These are phyloP conservation scores for Basidiobolus meristosporus DNA, from an alignment of 371 early-diverging fungal genomes.

Conservation along the genomic window DNA sequence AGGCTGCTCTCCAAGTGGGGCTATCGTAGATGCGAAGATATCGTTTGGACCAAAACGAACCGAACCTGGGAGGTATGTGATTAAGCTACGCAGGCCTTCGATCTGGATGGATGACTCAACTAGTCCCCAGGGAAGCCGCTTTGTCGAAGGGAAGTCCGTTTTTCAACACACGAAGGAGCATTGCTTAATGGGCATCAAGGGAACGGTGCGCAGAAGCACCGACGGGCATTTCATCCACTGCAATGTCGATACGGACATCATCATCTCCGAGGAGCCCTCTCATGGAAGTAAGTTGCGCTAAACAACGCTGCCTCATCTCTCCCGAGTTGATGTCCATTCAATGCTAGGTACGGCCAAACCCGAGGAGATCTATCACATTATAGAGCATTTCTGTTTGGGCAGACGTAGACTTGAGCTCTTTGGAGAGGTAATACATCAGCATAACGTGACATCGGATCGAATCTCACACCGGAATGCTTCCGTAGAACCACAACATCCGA, in stretches of 20 bases:
- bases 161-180: conserved; percentile 27
- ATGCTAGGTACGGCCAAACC: conserved; percentile 14
- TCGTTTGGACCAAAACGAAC: conserved; percentile 29
- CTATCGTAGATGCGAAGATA: conserved; percentile 29
- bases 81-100: neutral
- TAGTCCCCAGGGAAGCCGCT: conserved; percentile 8
- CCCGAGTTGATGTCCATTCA: neutral
- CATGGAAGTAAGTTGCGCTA: conserved; percentile 6
- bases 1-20: conserved; percentile 23
- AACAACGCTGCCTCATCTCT: neutral
- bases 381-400: conserved; percentile 29
- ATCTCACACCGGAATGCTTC: neutral
- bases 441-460: neutral
- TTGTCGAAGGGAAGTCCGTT: conserved; percentile 8
- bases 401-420: conserved; percentile 24
- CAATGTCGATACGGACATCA: conserved; percentile 32
- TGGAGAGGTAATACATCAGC: conserved; percentile 11
- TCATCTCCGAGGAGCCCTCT: conserved; percentile 21
- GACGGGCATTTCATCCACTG: conserved; percentile 35
- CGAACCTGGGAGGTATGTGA: conserved; percentile 9
- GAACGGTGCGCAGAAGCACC: conserved; percentile 24
- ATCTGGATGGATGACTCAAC: no score
- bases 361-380: conserved; percentile 22
- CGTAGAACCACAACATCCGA: conserved; percentile 6
- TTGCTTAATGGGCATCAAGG: conserved; percentile 28